These are phyloP conservation scores for Coprinellus aureogranulatus DNA, from an alignment of 768 basidiomycete species.

Conservation along the genomic window DNA sequence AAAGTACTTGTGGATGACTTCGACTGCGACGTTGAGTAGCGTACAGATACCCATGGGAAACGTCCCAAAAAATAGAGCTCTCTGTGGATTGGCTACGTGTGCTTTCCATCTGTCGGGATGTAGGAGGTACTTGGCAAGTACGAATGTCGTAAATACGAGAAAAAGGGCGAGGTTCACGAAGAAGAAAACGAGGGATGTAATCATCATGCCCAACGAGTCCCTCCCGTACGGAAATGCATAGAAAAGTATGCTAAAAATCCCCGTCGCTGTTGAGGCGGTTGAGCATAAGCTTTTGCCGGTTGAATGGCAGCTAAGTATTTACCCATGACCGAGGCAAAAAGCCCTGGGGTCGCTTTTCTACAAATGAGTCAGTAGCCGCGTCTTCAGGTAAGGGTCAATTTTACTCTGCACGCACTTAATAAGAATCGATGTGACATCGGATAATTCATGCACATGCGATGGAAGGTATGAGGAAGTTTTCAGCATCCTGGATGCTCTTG, in stretches of 20 bases:
- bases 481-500: too few relatives aligned
- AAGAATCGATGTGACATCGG: not conserved
- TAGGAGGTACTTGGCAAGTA: conserved; percentile 48
- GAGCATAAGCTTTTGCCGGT: not conserved
- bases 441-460: too few relatives aligned
- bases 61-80: conserved; percentile 42
- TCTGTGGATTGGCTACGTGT: conserved; percentile 44
- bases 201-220: conserved; percentile 37
- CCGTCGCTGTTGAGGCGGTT: conserved; percentile 33
- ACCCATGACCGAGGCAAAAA: not conserved
- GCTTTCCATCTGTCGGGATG: conserved; percentile 45
- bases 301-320: not conserved
- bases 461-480: too few relatives aligned
- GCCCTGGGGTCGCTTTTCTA: not conserved
- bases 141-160: conserved; percentile 42
- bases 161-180: conserved; percentile 59
- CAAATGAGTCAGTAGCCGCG: not conserved
- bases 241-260: conserved; percentile 54
- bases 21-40: conserved; percentile 50
- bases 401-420: not conserved
- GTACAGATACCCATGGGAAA: conserved; percentile 64
- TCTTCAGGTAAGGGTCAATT: not conserved
- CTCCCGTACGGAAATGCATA: conserved; percentile 55
- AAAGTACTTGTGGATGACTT: conserved; percentile 42
- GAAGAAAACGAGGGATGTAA: conserved; percentile 46